These are phyloP conservation scores for Setaria italica DNA, from an alignment of 202 grass and related monocot species.

Conservation along the genomic window DNA sequence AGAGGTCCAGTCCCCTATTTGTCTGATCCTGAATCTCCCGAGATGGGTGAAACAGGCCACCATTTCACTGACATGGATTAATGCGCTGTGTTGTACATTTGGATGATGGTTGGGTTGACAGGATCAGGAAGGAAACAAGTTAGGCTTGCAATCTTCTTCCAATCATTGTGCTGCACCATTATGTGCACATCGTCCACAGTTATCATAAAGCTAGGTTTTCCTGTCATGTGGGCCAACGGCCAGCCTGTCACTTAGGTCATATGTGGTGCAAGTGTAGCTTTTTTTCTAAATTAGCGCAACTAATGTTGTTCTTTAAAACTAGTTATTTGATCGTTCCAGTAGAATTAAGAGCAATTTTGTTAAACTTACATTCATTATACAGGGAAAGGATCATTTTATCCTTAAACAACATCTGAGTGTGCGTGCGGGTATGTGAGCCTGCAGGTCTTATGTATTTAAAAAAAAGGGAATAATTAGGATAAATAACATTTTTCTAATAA, in stretches of 20 bases:
- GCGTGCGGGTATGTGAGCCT: too few relatives aligned
- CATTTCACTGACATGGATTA: neutral
- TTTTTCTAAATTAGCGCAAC: neutral
- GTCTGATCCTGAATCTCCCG: too few relatives aligned
- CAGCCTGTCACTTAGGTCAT: neutral
- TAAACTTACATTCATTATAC: neutral
- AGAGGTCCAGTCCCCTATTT: neutral
- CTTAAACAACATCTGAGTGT: slow-evolving; percentile 2
- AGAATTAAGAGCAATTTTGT: slow-evolving; percentile 4
- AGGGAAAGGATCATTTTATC: neutral
- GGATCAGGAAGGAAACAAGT: neutral
- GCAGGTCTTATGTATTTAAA: too few relatives aligned
- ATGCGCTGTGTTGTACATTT: neutral
- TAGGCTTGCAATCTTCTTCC: neutral
- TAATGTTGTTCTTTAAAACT: neutral
- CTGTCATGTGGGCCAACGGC: neutral
- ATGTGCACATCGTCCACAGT: neutral
- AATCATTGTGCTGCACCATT: neutral
- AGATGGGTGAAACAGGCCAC: neutral
- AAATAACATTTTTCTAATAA: neutral
- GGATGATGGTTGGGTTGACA: neutral
- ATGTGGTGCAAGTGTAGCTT: too few relatives aligned
- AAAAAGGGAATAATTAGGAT: neutral
- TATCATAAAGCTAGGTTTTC: slow-evolving; percentile 13
- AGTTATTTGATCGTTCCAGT: neutral